Base-by-base conservation (phyloP, 306 rosid genomes). In the Gastrolobium bilobum region DNA sequence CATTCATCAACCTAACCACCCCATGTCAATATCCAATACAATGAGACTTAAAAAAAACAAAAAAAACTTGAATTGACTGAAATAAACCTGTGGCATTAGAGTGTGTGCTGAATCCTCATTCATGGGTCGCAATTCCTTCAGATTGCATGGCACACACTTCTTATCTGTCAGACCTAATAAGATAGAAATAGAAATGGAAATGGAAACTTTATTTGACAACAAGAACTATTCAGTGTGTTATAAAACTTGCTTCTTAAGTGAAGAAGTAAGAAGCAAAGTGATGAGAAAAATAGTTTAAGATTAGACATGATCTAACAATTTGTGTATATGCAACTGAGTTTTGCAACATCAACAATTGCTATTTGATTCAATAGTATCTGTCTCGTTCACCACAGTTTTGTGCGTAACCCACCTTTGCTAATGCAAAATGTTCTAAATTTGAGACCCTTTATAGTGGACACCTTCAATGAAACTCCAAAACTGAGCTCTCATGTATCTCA, bases 101-200 rank as follows among this genome's bases (percentile, higher is more conserved):
- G 56, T 57, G 29, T 81, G 77, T 20, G 98, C 98, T 40, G 89
- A 87, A 75, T 82, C 86, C 80, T 87, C 91, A 1, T 86, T 87
- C 98, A 93, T 91, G 33, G 97, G 90, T 76, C 78, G 92, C 86
- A 93, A 53, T 39, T 91, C 93, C 82, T 87, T 88, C 29, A 82
- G 39, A 71, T 77, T 51, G 84, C 98, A 93, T 15, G 98, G 93
- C 47, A 90, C 98, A 57, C 98, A 93, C 78, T 91, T 93, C 87
- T 91, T 93, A 51, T 74, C 68, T 67, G 86, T 74, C 82, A 93
- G 84, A 87, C 88, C 97, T 91, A 62, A 72, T 33, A 63, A 29
- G 10, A 15, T 11, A 48, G 3, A 40, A 76, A 15, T 11, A 48
- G 3, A 40, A 76, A 5, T 6, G 26, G 26, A 20, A 20, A 56